Percentiles rank a stretch among this genome's conserved stretches.
These are phyloP conservation scores for Vanrija sp. DNA, from an alignment of 1,284 basidiomycete genomes.

Conservation along the genomic window DNA sequence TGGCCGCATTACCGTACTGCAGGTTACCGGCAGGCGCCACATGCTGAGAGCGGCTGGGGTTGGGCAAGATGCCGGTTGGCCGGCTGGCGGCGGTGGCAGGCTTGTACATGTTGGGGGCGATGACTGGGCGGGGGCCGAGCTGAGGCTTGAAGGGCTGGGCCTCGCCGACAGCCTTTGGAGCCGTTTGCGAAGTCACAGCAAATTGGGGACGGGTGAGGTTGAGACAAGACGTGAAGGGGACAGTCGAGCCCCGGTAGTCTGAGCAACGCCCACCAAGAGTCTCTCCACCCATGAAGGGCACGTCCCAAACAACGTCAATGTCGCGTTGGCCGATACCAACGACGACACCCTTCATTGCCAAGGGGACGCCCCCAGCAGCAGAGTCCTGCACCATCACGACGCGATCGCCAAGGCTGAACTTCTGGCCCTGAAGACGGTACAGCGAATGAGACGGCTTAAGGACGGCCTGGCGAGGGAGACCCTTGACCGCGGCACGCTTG, in stretches of 20 bases:
- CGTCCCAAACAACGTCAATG: constrained; percentile 97
- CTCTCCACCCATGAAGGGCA: constrained; percentile 86
- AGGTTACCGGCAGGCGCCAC: constrained; percentile 11
- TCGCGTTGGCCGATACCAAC: constrained; percentile 79
- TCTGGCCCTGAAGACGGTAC: constrained; percentile 84
- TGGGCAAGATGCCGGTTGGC: constrained; percentile 58
- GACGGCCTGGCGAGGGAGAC: constrained; percentile 88
- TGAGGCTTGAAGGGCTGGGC: constrained; percentile 60
- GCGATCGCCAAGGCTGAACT: constrained; percentile 88
- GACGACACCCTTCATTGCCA: constrained; percentile 89
- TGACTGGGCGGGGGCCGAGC: constrained; percentile 62
- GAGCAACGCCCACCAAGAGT: constrained; percentile 89
- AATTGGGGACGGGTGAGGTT: constrained; percentile 82
- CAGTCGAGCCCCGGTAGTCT: constrained; percentile 78
- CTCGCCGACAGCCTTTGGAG: constrained; percentile 41
- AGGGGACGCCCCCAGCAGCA: constrained; percentile 74
- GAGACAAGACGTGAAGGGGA: constrained; percentile 77
- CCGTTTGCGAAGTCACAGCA: constrained; percentile 56
- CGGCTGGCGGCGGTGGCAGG: constrained; percentile 47
- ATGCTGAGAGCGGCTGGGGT: constrained; percentile 49
- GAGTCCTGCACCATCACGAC: constrained; percentile 94
- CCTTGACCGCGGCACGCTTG: constrained; percentile 85
- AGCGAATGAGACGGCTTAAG: constrained; percentile 88
- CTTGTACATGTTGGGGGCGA: constrained; percentile 63
- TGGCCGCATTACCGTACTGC: constrained; percentile 44